Evolutionary conservation across 148 eudicot species (phyloP), one percentile per base, ranked within the genome.

Genomic region (Nyssa sinensis): DNA sequence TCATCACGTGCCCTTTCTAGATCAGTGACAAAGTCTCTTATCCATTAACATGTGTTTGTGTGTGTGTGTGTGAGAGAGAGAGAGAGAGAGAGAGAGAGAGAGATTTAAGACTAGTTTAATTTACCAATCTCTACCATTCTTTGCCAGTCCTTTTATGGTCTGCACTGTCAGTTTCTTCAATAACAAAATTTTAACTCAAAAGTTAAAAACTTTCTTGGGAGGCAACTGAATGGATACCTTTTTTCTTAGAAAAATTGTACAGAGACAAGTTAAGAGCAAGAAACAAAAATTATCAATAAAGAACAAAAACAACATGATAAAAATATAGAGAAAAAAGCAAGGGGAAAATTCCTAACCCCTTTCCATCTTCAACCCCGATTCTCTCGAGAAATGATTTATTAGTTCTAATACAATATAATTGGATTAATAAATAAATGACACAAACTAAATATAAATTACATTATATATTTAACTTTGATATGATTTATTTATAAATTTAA

Each of bases 21-120:
- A 21, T 28, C 59, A 35, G 70, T 62, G 66, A 62, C 67, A 64
- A 62, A 62, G 24, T 49, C 19, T 19, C 44, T 75, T 75, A 39
- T 77, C 80, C 75, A 64, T 55, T 71, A 27, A 31, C 78, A 65
- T 16, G 24, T n/a, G 33, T n/a, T n/a, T n/a, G n/a, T n/a, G n/a
- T n/a, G n/a, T n/a, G n/a, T n/a, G n/a, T n/a, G n/a, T n/a, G n/a
- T 57, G 1, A 17, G 31, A 51, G 49, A 67, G 57, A 16, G 17
- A 47, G 29, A 49, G 30, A 67, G 31, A 68, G 35, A 31, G 31
- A 27, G n/a, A 21, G 35, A 8, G 49, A 8, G 49, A 8, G 5
- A 8, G 11, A 3, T 0, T 44, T 44, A 11, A 39, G 51, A 11
- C 16, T 11, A 44, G 51, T 14, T 1, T 19, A 1, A 12, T 44